A percentile compares a stretch with the other conserved stretches of the same genome.
phyloP scores from a whole-genome alignment of 768 basidiomycete genomes.

The Kwoniella dendrophila region DNA sequence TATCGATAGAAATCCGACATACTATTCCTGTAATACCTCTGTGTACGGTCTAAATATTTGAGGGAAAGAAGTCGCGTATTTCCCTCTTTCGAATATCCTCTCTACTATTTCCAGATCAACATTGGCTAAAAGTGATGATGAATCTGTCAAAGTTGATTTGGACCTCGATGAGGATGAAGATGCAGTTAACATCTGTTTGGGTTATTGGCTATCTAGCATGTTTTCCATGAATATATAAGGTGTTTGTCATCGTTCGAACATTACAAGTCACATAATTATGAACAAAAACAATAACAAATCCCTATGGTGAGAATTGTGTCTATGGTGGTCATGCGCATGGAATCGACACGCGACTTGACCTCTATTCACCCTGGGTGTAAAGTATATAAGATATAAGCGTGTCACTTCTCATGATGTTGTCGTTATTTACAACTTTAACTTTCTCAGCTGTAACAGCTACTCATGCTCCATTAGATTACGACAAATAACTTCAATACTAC shows the following conservation, averaged over 20 bases:
- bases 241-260: too few relatives aligned
- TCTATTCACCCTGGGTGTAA: too few relatives aligned
- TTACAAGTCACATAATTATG: background rate
- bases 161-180: constrained; percentile 24
- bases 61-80: constrained; percentile 46
- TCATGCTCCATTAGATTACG: too few relatives aligned
- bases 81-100: constrained; percentile 39
- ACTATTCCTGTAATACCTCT: constrained; percentile 42
- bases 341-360: constrained; percentile 2
- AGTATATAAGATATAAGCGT: background rate
- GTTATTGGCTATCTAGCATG: background rate
- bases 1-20: constrained; percentile 11
- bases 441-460: background rate
- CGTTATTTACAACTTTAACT: background rate
- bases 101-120: constrained; percentile 47
- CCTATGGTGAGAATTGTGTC: background rate
- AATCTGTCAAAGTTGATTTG: constrained; percentile 14
- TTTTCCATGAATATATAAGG: too few relatives aligned
- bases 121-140: constrained; percentile 22
- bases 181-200: constrained; percentile 13
- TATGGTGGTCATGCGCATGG: background rate
- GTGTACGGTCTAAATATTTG: constrained; percentile 45
- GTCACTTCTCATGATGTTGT: background rate
- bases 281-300: constrained; percentile 8
- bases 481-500: too few relatives aligned